These are phyloP conservation scores for Podosphaera fusca DNA, from an alignment of 2,329 filamentous ascomycete species.

Conservation along the genomic window DNA sequence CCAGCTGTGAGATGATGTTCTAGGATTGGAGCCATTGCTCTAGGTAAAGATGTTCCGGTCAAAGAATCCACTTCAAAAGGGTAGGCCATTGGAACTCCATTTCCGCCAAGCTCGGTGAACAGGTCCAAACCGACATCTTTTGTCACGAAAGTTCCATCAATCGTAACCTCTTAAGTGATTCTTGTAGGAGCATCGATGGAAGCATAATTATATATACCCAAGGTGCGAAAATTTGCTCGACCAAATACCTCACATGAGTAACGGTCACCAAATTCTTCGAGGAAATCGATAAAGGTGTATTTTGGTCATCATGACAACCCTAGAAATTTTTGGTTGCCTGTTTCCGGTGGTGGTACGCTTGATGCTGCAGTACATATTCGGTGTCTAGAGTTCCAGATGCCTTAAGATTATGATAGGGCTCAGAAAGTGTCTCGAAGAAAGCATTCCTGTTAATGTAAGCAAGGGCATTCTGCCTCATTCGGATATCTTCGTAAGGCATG, in stretches of 20 bases:
- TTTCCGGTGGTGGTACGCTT: not conserved
- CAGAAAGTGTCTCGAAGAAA: not conserved
- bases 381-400: not conserved
- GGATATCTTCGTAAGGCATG: not conserved
- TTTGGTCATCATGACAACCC: not conserved
- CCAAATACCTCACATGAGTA: not conserved
- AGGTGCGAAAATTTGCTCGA: not conserved
- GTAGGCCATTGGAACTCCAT: not conserved
- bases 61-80: not conserved
- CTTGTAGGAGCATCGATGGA: not conserved
- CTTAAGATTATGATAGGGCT: not conserved
- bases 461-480: not conserved
- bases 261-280: not conserved
- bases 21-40: not conserved
- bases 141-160: not conserved
- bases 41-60: not conserved
- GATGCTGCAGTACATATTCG: not conserved
- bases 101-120: not conserved
- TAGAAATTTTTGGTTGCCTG: not conserved
- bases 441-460: not conserved
- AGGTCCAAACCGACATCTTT: not conserved
- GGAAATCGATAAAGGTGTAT: not conserved
- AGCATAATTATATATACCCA: not conserved
- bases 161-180: not conserved
- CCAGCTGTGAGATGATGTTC: not conserved